Conservation (phyloP, 2,329 filamentous ascomycete species). For the Ustulina deusta region DNA sequence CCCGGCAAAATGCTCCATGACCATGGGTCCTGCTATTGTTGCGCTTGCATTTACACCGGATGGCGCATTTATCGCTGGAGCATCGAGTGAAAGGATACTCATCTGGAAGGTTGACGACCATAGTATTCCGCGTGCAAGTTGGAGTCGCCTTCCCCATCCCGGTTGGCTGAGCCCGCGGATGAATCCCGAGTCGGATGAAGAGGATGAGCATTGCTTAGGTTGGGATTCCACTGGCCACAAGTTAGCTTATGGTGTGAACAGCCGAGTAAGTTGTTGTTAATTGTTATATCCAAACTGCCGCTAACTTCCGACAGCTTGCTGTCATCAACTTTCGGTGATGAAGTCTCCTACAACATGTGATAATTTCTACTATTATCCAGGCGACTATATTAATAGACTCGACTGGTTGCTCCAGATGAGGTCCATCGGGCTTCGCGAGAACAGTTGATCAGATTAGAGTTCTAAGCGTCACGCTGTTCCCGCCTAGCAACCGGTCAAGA, state of each 20-base stretch:
- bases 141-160: slow-evolving; percentile 66
- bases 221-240: slow-evolving; percentile 73
- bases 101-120: slow-evolving; percentile 75
- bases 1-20: slow-evolving; percentile 70
- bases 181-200: slow-evolving; percentile 66
- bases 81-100: slow-evolving; percentile 68
- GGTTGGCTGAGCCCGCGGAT: slow-evolving; percentile 70
- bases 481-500: slow-evolving; percentile 10
- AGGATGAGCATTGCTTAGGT: slow-evolving; percentile 70
- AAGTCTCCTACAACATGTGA: slow-evolving; percentile 7
- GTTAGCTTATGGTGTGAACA: slow-evolving; percentile 73
- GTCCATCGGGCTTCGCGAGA: slow-evolving; percentile 4
- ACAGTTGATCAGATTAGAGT: slow-evolving; percentile 13
- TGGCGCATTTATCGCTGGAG: slow-evolving; percentile 72
- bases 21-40: slow-evolving; percentile 69
- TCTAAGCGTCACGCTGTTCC: neutral
- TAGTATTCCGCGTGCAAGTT: slow-evolving; percentile 69
- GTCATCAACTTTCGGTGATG: slow-evolving; percentile 64
- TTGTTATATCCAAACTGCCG: neutral
- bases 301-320: slow-evolving; percentile 56
- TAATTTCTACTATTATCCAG: slow-evolving; percentile 8
- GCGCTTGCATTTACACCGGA: slow-evolving; percentile 72
- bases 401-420: neutral
- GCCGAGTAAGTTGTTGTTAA: slow-evolving; percentile 62
- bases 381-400: neutral